Evolutionary conservation across 768 basidiomycete species (phyloP), one percentile per base, ranked within the genome.

Genomic region (Leccinum subgranulosum): DNA sequence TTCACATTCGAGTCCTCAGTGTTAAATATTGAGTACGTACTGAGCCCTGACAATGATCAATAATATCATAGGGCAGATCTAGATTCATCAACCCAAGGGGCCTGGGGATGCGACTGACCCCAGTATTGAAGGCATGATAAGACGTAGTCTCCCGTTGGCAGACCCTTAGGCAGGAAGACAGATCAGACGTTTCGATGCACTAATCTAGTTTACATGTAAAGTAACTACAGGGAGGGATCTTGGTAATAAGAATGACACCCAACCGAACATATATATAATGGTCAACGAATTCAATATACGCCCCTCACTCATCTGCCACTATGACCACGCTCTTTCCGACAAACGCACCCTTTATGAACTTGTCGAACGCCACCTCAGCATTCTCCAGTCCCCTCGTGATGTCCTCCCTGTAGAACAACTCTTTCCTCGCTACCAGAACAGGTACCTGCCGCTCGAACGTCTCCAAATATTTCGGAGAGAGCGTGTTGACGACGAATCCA

Each of bases 401-500:
- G 43, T 83, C 76, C 56, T 85, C 83, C 11, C 60, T 69, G 59
- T 77, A 75, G 59, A 75, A 79, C 52, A 84, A 59, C 60, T 82
- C 75, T 5, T 82, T 82, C 10, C 66, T 73, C 2, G 75, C 77
- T 17, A 85, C 54, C 53, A 71, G 66, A 15, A 65, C 62, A 1
- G 79, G 77, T 3, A 84, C 53, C 5, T 66, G 72, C 10, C 66
- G 65, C 51, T 75, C 76, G 68, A 85, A 85, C 6, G 71, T 76
- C 7, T 70, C 69, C 3, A 53, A 47, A 65, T 79, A 76, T 60
- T 79, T 79, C 7, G 65, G 60, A 3, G 63, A 47, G 17, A 67
- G 60, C 25, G 36, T 19, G 6, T 9, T 0, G 12, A 77, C 70
- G 49, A 80, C 68, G 66, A 85, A 81, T 0, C 82, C 82, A n/a